A percentile compares a stretch with the other conserved stretches of the same genome.
phyloP scores from a whole-genome alignment of 768 basidiomycete genomes.

The Phaffia australis region DNA sequence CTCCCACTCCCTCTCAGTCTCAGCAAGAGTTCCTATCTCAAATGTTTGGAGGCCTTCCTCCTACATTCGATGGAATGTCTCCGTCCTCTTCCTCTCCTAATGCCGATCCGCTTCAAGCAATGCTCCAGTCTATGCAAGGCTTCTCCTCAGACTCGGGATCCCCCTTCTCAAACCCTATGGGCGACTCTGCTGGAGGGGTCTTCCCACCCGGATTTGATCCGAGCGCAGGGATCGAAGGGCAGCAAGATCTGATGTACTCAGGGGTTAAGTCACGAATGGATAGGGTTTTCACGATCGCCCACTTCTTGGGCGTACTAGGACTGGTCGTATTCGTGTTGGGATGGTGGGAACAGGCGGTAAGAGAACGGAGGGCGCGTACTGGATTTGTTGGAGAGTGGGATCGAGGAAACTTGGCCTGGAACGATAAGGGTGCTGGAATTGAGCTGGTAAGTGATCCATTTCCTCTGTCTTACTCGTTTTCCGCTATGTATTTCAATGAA shows the following conservation, averaged over 20 bases:
- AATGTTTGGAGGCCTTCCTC: not conserved
- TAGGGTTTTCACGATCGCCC: constrained; percentile 33
- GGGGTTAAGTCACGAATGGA: constrained; percentile 28
- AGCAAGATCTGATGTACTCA: constrained; percentile 1
- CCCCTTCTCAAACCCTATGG: not conserved
- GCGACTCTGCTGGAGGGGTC: constrained; percentile 8
- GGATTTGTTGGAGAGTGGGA: constrained; percentile 19
- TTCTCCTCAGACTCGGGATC: too few species aligned
- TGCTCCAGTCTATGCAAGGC: constrained; percentile 22
- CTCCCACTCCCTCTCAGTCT: not conserved
- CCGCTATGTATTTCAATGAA: not conserved
- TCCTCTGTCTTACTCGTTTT: not conserved
- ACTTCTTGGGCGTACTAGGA: constrained; percentile 30
- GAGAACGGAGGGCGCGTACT: not conserved
- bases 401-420: constrained; percentile 8
- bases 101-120: not conserved
- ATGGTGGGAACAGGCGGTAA: constrained; percentile 37
- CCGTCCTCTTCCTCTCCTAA: too few species aligned
- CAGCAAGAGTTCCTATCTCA: not conserved
- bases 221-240: constrained; percentile 5
- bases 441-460: constrained; percentile 17
- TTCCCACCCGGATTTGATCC: constrained; percentile 3
- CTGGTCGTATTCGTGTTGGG: constrained; percentile 31
- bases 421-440: not conserved
- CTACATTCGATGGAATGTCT: too few species aligned